Evolutionary conservation across 208 protist genomes (phyloP), one percentile per base, ranked within the genome.

Genomic region (Balamuthia mandrillaris): DNA sequence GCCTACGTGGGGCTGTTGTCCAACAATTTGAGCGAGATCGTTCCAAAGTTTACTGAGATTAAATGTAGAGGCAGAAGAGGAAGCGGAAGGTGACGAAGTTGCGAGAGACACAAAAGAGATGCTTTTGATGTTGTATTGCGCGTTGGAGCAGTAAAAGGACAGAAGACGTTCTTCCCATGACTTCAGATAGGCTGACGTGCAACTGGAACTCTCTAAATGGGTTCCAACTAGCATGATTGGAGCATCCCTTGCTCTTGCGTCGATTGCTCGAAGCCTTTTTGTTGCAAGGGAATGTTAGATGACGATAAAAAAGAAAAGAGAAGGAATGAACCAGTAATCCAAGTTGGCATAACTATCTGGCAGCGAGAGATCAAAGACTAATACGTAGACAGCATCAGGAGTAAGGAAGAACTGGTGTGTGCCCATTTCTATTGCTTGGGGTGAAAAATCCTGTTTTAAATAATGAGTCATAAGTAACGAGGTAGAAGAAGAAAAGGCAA

Each of bases 151-250:
- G 16, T 39, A 14, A 68, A 24, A 68, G 60, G 60, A 14, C 12
- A 68, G 18, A 68, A 12, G 29, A 68, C 16, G 12, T 12, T 24
- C 14, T 68, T 68, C 29, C 12, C n/a, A 12, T n/a, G n/a, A n/a
- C n/a, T n/a, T n/a, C n/a, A 51, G 39, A 63, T 82, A 66, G 4
- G 14, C 35, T 41, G 63, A 51, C 5, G 77, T 84, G 42, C 77
- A 84, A 6, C 16, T 2, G 7, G 37, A 27, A 49, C 42, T 21
- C 18, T 78, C 68, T 16, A 33, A 42, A 49, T 78, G 68, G 2
- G 75, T 83, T 3, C 75, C 75, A 27, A 83, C 29, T n/a, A 83
- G 18, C 24, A 83, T 21, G 49, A 83, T 21, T 5, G 75, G 75
- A 24, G 75, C 61, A 44, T 66, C 21, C 1, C 51, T 44, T 6